These are phyloP conservation scores for Rhododendron griersonianum DNA, from an alignment of 148 eudicot species.

Conservation along the genomic window DNA sequence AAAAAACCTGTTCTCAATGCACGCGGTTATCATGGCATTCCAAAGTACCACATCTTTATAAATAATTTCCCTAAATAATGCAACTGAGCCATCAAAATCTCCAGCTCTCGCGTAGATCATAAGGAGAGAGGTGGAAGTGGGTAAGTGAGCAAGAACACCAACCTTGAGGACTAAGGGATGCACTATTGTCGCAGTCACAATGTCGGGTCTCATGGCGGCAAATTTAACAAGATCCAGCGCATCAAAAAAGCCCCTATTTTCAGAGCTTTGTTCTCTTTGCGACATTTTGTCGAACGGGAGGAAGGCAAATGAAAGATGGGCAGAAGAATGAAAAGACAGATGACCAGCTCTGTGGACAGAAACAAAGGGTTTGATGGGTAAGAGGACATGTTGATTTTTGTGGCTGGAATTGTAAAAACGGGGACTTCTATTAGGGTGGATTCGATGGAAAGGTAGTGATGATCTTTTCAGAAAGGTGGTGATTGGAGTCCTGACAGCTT, in stretches of 20 bases:
- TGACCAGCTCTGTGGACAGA: background rate
- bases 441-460: background rate
- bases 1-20: conserved; percentile 19
- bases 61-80: conserved; percentile 29
- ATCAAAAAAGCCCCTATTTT: conserved; percentile 1
- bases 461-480: background rate
- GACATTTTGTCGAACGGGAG: conserved; percentile 28
- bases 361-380: conserved; percentile 6
- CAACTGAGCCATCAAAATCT: conserved; percentile 24
- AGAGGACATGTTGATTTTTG: background rate
- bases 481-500: background rate
- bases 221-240: conserved; percentile 22
- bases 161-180: conserved; percentile 33
- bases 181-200: conserved; percentile 11
- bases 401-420: background rate
- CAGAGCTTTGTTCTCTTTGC: conserved; percentile 9
- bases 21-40: conserved; percentile 43
- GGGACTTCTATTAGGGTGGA: background rate
- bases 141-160: conserved; percentile 29
- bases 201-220: conserved; percentile 13
- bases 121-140: conserved; percentile 35
- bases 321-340: background rate
- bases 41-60: conserved; percentile 36
- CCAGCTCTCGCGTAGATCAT: conserved; percentile 34
- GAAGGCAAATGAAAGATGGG: conserved; percentile 7